Percentiles rank a stretch among this genome's conserved stretches.
phyloP scores from a whole-genome alignment of 208 protist species.

The Trypanosoma caninum region DNA sequence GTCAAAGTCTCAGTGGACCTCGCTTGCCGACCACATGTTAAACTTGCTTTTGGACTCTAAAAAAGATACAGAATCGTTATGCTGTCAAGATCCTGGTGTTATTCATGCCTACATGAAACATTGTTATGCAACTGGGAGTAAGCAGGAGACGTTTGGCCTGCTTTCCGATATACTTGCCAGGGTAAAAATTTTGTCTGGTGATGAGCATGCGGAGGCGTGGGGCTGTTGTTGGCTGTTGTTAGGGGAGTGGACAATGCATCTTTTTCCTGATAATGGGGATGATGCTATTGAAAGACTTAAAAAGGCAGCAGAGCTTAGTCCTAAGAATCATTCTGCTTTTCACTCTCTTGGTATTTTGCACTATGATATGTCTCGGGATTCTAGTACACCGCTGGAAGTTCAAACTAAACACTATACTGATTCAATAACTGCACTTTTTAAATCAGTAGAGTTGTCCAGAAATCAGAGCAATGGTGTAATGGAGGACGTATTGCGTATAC shows the following conservation, averaged over 20 bases:
- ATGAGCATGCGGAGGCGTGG: constrained; percentile 58
- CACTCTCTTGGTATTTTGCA: constrained; percentile 86
- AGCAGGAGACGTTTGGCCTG: constrained; percentile 57
- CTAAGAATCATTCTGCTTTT: constrained; percentile 75
- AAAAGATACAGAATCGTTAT: constrained; percentile 37
- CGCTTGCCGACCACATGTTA: constrained; percentile 66
- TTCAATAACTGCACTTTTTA: constrained; percentile 76
- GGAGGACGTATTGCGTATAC: constrained; percentile 98
- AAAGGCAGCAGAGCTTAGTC: constrained; percentile 62
- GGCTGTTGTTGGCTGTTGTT: constrained; percentile 82
- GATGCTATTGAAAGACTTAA: constrained; percentile 76
- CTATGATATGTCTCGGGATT: constrained; percentile 77
- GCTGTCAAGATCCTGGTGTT: constrained; percentile 67
- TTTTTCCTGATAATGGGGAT: constrained; percentile 71
- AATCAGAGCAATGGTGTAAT: constrained; percentile 69
- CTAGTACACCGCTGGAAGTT: constrained; percentile 47
- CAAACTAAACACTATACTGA: constrained; percentile 63
- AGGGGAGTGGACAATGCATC: constrained; percentile 84
- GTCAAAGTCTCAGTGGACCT: constrained; percentile 78
- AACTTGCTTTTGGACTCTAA: constrained; percentile 43
- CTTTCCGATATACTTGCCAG: constrained; percentile 61
- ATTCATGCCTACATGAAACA: constrained; percentile 88
- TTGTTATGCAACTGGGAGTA: constrained; percentile 55
- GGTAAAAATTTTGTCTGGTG: constrained; percentile 38
- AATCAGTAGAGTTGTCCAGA: constrained; percentile 70